Conservation (phyloP, 208 protist genomes). For the Borovskyia barvae region DNA sequence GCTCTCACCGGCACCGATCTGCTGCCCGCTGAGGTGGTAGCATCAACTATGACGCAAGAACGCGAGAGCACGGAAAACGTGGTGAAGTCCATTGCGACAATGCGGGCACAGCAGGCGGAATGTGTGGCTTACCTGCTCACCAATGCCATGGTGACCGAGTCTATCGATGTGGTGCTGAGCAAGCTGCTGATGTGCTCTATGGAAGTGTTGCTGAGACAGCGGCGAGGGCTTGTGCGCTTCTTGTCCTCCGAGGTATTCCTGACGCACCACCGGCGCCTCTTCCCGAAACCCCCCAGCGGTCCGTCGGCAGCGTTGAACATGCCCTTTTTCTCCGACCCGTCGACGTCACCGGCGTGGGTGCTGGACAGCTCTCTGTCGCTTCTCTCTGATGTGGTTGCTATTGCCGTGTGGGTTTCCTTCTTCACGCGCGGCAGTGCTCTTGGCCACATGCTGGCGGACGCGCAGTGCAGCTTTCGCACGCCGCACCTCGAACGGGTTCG, state of each 20-base stretch:
- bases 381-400: constrained; percentile 66
- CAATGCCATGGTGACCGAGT: constrained; percentile 71
- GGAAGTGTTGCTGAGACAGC: constrained; percentile 37
- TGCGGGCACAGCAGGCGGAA: constrained; percentile 32
- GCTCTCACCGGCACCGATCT: constrained; percentile 45
- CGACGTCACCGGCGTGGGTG: constrained; percentile 60
- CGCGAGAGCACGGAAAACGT: constrained; percentile 10
- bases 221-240: constrained; percentile 43
- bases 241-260: constrained; percentile 40
- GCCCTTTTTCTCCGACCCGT: constrained; percentile 31
- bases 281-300: too few species aligned
- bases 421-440: constrained; percentile 60
- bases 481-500: constrained; percentile 71
- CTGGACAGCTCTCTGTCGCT: constrained; percentile 57
- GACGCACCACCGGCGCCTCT: constrained; percentile 36
- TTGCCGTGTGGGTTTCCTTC: constrained; percentile 70
- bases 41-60: constrained; percentile 9
- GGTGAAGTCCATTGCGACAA: constrained; percentile 9
- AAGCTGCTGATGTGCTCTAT: constrained; percentile 52
- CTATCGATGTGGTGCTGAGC: constrained; percentile 55
- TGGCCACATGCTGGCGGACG: constrained; percentile 43
- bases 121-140: constrained; percentile 56
- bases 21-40: constrained; percentile 20
- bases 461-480: constrained; percentile 49
- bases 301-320: constrained; percentile 9